Evolutionary conservation across 202 grass and related monocot genomes (phyloP).

Genomic region (Setaria italica): DNA sequence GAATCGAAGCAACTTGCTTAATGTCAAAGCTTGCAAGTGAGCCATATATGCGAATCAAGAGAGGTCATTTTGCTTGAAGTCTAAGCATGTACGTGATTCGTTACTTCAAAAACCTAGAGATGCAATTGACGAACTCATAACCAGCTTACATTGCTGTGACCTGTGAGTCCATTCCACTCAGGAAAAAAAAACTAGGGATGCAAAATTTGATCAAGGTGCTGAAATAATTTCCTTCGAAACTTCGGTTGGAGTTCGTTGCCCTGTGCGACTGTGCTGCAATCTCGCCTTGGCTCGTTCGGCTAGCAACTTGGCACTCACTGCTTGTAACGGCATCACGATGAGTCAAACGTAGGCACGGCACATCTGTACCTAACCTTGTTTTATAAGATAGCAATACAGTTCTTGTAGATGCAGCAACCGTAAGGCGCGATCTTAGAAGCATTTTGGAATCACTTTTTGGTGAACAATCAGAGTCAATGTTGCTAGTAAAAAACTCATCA

Average conservation of each 20-base stretch:
- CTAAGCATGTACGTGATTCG: background rate
- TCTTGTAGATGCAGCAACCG: slow-evolving; percentile 14
- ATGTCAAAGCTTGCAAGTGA: background rate
- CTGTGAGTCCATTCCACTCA: background rate
- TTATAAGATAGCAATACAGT: background rate
- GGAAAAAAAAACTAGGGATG: background rate
- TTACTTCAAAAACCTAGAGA: background rate
- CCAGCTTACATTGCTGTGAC: background rate
- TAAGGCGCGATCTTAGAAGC: background rate
- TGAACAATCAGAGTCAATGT: background rate
- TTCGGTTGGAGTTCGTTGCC: background rate
- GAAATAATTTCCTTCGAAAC: background rate
- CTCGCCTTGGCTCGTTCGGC: background rate
- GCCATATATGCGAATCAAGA: background rate
- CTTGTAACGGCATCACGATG: background rate
- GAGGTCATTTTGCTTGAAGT: background rate
- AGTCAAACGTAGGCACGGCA: slow-evolving; percentile 14
- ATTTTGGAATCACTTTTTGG: background rate
- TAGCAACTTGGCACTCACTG: background rate
- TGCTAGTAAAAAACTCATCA: background rate
- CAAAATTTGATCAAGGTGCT: background rate
- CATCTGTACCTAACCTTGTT: background rate
- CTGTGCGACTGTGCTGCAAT: background rate
- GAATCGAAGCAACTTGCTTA: background rate
- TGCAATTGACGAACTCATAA: background rate